Evolutionary conservation across 164 flowering plant genomes (phyloP), one percentile per base, ranked within the genome.

Genomic region (Tinospora cordifolia): DNA sequence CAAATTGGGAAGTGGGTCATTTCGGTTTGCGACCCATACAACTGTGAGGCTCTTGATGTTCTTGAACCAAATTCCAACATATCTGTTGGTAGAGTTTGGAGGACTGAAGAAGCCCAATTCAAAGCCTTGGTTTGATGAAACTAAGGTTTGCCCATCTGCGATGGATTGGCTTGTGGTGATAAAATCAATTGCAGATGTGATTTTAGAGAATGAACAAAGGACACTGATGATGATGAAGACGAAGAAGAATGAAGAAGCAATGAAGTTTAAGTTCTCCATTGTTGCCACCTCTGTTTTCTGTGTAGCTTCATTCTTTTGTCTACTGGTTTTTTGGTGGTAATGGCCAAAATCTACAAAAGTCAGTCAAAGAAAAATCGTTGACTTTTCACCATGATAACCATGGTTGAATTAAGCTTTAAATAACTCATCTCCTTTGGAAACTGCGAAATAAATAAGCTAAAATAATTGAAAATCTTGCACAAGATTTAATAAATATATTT

Each of bases 1-100:
- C 30, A 78, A 74, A 63, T 81, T 76, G 0, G 68, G 60, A 34
- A 86, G 41, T 54, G 92, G 89, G 68, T 7, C 40, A 74, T 82
- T 80, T 74, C 89, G 75, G 81, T 86, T 88, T 5, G 92, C 90
- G 2, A 86, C 87, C 90, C 92, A 88, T 0, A 86, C 84, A 4
- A 74, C 69, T 1, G 81, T 79, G 2, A 24, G 46, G 36, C 4
- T 30, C 36, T 30, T 30, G 13, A 81, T 65, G 11, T 76, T 67
- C 63, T 75, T 69, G 63, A 65, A 74, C 75, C 79, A 73, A 2
- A 77, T 77, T 8, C 79, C 79, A 0, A 77, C 21, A 36, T 73
- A 70, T 8, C 76, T 62, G 26, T 73, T 38, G 0, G 47, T 69
- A 1, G 74, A 73, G 38, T 66, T 62, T 14, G 11, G 11, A 3